A percentile compares a stretch with the other conserved stretches of the same genome.
Conservation (phyloP, 345 rosid genomes). For the Eucalyptus decipiens region DNA sequence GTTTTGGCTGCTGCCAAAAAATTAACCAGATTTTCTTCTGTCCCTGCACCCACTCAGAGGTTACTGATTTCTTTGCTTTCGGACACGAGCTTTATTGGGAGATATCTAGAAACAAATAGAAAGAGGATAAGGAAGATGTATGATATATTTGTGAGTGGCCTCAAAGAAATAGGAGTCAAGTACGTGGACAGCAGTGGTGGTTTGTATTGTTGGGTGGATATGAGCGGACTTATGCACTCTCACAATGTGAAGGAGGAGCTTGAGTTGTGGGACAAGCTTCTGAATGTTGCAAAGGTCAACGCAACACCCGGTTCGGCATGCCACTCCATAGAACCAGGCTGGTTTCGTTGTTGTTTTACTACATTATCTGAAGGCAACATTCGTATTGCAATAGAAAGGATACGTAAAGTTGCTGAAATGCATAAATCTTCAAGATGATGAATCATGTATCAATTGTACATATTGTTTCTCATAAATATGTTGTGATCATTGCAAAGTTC, state of each 20-base stretch:
- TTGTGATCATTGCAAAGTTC: background rate
- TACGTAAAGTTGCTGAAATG: conserved; percentile 33
- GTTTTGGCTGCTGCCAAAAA: conserved; percentile 60
- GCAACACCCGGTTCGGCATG: conserved; percentile 88
- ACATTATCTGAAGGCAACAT: conserved; percentile 49
- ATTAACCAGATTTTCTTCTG: conserved; percentile 63
- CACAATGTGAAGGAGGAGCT: conserved; percentile 86
- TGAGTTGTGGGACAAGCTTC: conserved; percentile 63
- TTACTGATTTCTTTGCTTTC: conserved; percentile 66
- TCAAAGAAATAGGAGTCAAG: conserved; percentile 43
- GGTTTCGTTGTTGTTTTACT: conserved; percentile 91
- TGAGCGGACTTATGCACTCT: conserved; percentile 59
- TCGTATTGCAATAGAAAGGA: conserved; percentile 50
- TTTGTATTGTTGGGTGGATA: conserved; percentile 83
- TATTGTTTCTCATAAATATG: background rate
- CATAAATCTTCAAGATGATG: conserved; percentile 21
- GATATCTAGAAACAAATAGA: conserved; percentile 42
- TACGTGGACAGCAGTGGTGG: conserved; percentile 63
- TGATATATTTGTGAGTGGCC: conserved; percentile 45
- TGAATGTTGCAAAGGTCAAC: conserved; percentile 68
- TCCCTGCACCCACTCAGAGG: conserved; percentile 71
- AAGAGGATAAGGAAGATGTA: conserved; percentile 38
- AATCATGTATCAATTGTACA: background rate
- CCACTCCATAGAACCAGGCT: conserved; percentile 90
- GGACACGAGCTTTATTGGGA: conserved; percentile 44